Percentiles rank a stretch among this genome's conserved stretches.
These are phyloP conservation scores for Arthrocladium fulminans DNA, from an alignment of 2,329 filamentous ascomycete species.

Conservation along the genomic window DNA sequence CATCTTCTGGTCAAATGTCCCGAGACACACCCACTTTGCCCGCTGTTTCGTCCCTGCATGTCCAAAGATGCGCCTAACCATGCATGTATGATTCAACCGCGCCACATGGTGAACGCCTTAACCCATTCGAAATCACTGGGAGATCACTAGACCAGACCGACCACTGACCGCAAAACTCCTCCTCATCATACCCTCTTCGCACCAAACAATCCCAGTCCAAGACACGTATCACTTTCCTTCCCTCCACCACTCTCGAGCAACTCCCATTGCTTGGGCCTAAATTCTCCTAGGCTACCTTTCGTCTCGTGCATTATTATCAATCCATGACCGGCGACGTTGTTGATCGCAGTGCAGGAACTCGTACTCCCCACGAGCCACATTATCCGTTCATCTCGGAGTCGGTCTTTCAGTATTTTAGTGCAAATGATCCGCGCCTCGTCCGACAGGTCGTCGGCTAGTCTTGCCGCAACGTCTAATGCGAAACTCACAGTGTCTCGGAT, in stretches of 20 bases:
- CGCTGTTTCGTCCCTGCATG: not conserved
- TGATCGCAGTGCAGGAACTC: slow-evolving; percentile 13
- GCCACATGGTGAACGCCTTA: not conserved
- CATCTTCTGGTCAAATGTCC: too few species aligned
- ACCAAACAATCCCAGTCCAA: slow-evolving; percentile 22
- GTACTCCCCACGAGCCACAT: slow-evolving; percentile 20
- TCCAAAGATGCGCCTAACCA: not conserved
- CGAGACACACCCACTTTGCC: not conserved
- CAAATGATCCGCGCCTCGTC: slow-evolving; percentile 37
- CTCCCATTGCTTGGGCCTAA: slow-evolving; percentile 22
- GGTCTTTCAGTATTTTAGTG: slow-evolving; percentile 34
- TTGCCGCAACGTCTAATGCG: slow-evolving; percentile 37
- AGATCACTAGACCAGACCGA: too few species aligned
- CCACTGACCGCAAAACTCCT: not conserved
- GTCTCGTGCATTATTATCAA: slow-evolving; percentile 14
- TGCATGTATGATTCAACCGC: not conserved
- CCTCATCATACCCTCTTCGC: slow-evolving; percentile 11
- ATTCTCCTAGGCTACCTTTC: slow-evolving; percentile 21
- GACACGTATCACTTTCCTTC: slow-evolving; percentile 19
- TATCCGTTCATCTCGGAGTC: slow-evolving; percentile 14
- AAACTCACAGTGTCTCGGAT: slow-evolving; percentile 22
- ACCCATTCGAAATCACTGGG: too few species aligned
- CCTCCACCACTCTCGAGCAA: slow-evolving; percentile 21
- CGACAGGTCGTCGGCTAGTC: slow-evolving; percentile 36
- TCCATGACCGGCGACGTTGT: slow-evolving; percentile 16